Percentiles rank a stretch among this genome's conserved stretches.
phyloP scores from a whole-genome alignment of 805 yeast species.

The Candida insectorum region DNA sequence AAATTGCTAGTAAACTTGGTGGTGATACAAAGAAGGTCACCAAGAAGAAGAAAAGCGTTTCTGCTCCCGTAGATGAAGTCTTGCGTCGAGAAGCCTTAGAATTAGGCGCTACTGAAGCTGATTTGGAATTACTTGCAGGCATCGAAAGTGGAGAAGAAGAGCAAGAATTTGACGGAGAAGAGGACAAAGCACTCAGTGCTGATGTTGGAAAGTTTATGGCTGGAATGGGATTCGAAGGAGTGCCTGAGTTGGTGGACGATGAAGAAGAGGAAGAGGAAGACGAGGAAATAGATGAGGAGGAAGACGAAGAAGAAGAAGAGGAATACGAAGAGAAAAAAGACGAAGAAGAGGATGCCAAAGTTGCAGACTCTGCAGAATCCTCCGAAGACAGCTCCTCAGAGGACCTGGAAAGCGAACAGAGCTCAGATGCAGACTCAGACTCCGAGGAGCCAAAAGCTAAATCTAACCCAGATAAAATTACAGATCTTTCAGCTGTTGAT shows the following conservation, averaged over 20 bases:
- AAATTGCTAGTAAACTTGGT: constrained; percentile 53
- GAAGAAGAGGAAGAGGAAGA: constrained; percentile 33
- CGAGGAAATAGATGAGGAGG: constrained; percentile 21
- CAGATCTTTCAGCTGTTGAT: constrained; percentile 46
- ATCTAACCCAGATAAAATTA: constrained; percentile 24
- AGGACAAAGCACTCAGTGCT: constrained; percentile 37
- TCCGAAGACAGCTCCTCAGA: constrained; percentile 12
- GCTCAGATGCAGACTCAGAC: constrained; percentile 21
- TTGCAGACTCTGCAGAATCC: constrained; percentile 2
- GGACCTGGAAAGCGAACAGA: too few relatives aligned
- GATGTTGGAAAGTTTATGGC: constrained; percentile 65
- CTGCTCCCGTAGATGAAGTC: constrained; percentile 19
- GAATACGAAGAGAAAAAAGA: constrained; percentile 17
- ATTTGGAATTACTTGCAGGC: constrained; percentile 59
- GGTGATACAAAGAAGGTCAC: constrained; percentile 11
- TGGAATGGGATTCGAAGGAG: constrained; percentile 57
- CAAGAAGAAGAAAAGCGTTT: constrained; percentile 14
- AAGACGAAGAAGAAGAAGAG: constrained; percentile 24
- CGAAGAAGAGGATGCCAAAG: constrained; percentile 14
- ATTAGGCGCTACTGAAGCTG: constrained; percentile 86
- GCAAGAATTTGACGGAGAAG: constrained; percentile 43
- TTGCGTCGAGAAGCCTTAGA: constrained; percentile 72
- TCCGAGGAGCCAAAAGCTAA: constrained; percentile 7
- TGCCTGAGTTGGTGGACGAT: constrained; percentile 21
- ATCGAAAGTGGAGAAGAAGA: constrained; percentile 51